phyloP scores from a whole-genome alignment of 2,329 filamentous ascomycete genomes.

The Phoma herbarum region DNA sequence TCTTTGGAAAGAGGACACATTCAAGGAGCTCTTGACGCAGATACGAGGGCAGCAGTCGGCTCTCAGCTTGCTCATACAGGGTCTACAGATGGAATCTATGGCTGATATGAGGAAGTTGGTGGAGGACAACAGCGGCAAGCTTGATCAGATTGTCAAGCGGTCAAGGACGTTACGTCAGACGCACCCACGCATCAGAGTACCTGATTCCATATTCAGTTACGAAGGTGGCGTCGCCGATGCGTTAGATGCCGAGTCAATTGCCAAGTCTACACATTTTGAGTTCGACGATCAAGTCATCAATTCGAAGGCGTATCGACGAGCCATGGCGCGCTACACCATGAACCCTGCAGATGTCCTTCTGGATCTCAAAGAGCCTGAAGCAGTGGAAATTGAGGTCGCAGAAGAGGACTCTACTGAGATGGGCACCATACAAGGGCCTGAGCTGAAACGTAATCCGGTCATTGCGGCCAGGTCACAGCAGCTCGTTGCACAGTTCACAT shows the following conservation, averaged over 20 bases:
- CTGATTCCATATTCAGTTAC: conserved; percentile 37
- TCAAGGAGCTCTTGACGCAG: conserved; percentile 46
- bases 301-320: conserved; percentile 44
- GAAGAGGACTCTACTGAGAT: conserved; percentile 26
- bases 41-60: conserved; percentile 48
- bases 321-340: conserved; percentile 36
- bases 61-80: conserved; percentile 45
- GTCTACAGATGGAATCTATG: conserved; percentile 49
- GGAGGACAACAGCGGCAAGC: conserved; percentile 38
- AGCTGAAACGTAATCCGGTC: conserved; percentile 1
- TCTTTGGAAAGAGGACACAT: conserved; percentile 46
- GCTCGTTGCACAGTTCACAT: conserved; percentile 9
- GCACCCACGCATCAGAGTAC: conserved; percentile 42
- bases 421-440: conserved; percentile 15
- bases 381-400: conserved; percentile 11
- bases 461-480: conserved; percentile 7
- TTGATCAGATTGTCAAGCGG: conserved; percentile 39
- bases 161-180: conserved; percentile 38
- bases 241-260: conserved; percentile 29
- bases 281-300: conserved; percentile 47
- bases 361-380: conserved; percentile 2
- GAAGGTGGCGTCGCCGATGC: conserved; percentile 9
- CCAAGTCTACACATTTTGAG: conserved; percentile 37
- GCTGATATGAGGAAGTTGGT: conserved; percentile 44
- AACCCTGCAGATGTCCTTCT: conserved; percentile 1